Conservation (phyloP, 1,284 basidiomycete species). For the Wallemia ichthyophaga region DNA sequence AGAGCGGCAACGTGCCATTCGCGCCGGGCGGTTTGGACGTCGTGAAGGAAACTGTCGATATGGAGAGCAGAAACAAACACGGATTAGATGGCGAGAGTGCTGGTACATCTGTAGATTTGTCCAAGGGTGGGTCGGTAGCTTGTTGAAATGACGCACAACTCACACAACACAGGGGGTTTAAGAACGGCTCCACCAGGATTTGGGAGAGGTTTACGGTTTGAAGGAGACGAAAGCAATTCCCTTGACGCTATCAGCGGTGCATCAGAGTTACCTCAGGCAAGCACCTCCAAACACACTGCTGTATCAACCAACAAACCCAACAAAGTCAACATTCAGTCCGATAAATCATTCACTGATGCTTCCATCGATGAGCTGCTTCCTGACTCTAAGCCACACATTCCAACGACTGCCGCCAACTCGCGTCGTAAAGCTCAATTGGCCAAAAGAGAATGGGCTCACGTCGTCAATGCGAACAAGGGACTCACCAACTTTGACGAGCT, state of each 20-base stretch:
- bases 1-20: slow-evolving; percentile 71
- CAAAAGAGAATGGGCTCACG: slow-evolving; percentile 93
- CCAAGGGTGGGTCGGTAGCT: slow-evolving; percentile 24
- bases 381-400: background rate
- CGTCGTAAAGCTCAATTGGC: slow-evolving; percentile 6
- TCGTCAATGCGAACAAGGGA: slow-evolving; percentile 70
- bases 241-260: background rate
- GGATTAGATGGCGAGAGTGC: slow-evolving; percentile 20
- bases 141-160: slow-evolving; percentile 12
- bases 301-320: slow-evolving; percentile 3
- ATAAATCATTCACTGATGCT: background rate
- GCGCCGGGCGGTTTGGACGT: slow-evolving; percentile 47
- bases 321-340: background rate
- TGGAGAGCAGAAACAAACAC: slow-evolving; percentile 2
- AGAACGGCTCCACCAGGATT: slow-evolving; percentile 19
- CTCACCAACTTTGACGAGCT: slow-evolving; percentile 64
- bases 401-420: slow-evolving; percentile 9
- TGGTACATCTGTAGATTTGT: slow-evolving; percentile 8
- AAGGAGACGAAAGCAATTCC: slow-evolving; percentile 21
- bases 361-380: background rate
- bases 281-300: slow-evolving; percentile 5
- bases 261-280: background rate
- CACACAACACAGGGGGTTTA: slow-evolving; percentile 10
- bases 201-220: slow-evolving; percentile 29
- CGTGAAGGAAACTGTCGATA: slow-evolving; percentile 5